Evolutionary conservation across 805 yeast species (phyloP).

Genomic region (Sungouiozyma ichnusensis): DNA sequence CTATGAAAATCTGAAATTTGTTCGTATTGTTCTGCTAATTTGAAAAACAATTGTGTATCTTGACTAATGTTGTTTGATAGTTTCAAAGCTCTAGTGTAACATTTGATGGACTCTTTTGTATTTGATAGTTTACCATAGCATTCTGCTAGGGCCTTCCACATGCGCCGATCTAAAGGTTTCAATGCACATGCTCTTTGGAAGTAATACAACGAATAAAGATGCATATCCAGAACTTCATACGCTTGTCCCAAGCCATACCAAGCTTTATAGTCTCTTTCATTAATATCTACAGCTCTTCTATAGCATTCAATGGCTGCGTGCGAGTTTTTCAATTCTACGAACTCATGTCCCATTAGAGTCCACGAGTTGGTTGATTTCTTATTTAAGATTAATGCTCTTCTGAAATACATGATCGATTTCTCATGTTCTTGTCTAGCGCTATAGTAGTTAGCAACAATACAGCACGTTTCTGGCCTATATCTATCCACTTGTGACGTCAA

Average conservation of each 20-base stretch:
- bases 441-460: slow-evolving; percentile 87
- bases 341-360: slow-evolving; percentile 99
- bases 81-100: slow-evolving; percentile 67
- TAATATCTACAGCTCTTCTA: slow-evolving; percentile 84
- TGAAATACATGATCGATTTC: slow-evolving; percentile 85
- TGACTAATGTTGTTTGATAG: slow-evolving; percentile 41
- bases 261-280: slow-evolving; percentile 82
- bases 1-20: slow-evolving; percentile 40
- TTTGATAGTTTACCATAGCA: slow-evolving; percentile 76
- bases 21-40: slow-evolving; percentile 60
- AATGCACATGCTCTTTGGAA: slow-evolving; percentile 84
- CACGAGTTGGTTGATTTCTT: slow-evolving; percentile 80
- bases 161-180: slow-evolving; percentile 80
- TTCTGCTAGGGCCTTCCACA: slow-evolving; percentile 93
- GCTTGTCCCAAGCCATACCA: slow-evolving; percentile 99
- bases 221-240: slow-evolving; percentile 93
- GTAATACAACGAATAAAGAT: slow-evolving; percentile 80
- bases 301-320: slow-evolving; percentile 97
- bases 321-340: slow-evolving; percentile 88
- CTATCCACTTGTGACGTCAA: slow-evolving; percentile 71
- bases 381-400: slow-evolving; percentile 76
- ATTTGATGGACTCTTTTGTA: slow-evolving; percentile 61
- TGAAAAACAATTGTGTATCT: slow-evolving; percentile 44
- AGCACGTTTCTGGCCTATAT: slow-evolving; percentile 89
- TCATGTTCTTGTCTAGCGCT: slow-evolving; percentile 89